phyloP scores from a whole-genome alignment of 768 basidiomycete species.

The Antrodiella citrinella region DNA sequence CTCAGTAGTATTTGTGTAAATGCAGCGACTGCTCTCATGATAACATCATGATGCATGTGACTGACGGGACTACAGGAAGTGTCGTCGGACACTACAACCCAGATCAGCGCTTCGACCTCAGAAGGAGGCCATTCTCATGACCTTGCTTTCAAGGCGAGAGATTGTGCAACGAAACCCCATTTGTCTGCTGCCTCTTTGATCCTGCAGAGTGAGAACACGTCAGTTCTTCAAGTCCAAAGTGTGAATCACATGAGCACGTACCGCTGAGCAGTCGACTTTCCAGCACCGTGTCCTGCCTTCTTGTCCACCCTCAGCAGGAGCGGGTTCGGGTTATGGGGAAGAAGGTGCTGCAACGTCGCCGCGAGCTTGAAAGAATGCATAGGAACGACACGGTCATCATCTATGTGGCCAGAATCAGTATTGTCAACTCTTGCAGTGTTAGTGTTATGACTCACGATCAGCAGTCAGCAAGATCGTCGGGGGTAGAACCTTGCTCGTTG shows the following conservation, averaged over 20 bases:
- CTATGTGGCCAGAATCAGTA: slow-evolving; percentile 36
- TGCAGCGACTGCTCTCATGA: no score
- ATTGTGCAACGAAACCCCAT: slow-evolving; percentile 68
- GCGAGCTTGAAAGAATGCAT: slow-evolving; percentile 80
- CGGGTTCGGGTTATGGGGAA: slow-evolving; percentile 62
- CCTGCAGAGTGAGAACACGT: slow-evolving; percentile 29
- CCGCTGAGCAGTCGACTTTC: slow-evolving; percentile 70
- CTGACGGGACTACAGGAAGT: no score
- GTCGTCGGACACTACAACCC: no score
- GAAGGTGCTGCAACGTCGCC: slow-evolving; percentile 63
- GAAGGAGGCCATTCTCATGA: no score
- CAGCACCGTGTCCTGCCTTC: slow-evolving; percentile 75
- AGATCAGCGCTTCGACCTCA: no score
- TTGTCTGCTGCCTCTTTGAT: slow-evolving; percentile 73
- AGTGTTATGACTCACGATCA: slow-evolving; percentile 56
- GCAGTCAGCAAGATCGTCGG: slow-evolving; percentile 75
- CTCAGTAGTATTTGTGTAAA: no score
- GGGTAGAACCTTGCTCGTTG: slow-evolving; percentile 50
- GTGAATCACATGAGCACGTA: slow-evolving; percentile 14
- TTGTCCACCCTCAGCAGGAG: slow-evolving; percentile 71
- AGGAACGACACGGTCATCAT: slow-evolving; percentile 83
- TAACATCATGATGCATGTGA: no score
- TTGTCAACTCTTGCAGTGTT: no score
- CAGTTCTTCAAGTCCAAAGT: slow-evolving; percentile 5
- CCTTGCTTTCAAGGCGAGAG: slow-evolving; percentile 38